phyloP scores from a whole-genome alignment of 306 rosid genomes.

The Rosa lucieae region DNA sequence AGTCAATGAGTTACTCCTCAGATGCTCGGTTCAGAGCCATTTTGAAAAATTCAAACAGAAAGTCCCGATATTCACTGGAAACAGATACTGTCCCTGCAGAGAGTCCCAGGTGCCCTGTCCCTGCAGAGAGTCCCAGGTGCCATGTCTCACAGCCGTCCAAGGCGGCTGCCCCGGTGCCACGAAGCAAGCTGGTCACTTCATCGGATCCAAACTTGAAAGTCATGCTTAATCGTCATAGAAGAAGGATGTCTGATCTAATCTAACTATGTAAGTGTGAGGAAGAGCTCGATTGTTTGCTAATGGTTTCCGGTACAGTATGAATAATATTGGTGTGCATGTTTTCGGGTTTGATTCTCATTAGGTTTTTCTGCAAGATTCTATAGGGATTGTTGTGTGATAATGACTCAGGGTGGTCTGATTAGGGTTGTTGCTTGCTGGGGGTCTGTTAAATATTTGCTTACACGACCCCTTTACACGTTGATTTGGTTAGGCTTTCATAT shows the following conservation, averaged over 20 bases:
- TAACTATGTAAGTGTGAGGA: slow-evolving; percentile 11
- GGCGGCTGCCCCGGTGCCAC: slow-evolving; percentile 27
- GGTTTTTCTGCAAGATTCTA: neutral
- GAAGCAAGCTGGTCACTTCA: slow-evolving; percentile 49
- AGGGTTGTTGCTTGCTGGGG: slow-evolving; percentile 25
- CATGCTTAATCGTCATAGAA: slow-evolving; percentile 56
- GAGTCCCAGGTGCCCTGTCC: slow-evolving; percentile 48
- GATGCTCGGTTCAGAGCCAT: slow-evolving; percentile 62
- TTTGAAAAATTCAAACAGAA: slow-evolving; percentile 46
- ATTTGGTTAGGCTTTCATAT: slow-evolving; percentile 29
- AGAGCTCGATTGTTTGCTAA: slow-evolving; percentile 9
- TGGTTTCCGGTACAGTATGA: slow-evolving; percentile 21
- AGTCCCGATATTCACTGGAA: slow-evolving; percentile 49
- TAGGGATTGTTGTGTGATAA: neutral
- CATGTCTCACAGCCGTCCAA: slow-evolving; percentile 43
- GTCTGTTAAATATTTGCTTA: slow-evolving; percentile 34
- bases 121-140: slow-evolving; percentile 55
- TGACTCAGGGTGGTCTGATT: slow-evolving; percentile 25
- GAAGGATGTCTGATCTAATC: slow-evolving; percentile 82
- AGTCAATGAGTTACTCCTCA: slow-evolving; percentile 60
- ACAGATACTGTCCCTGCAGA: slow-evolving; percentile 38
- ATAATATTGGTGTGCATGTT: slow-evolving; percentile 24
- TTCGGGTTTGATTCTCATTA: slow-evolving; percentile 5
- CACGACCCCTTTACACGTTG: slow-evolving; percentile 13
- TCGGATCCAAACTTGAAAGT: slow-evolving; percentile 64